Base-by-base conservation (phyloP, 1,284 basidiomycete genomes). In the Cryptococcus amylolentus region DNA sequence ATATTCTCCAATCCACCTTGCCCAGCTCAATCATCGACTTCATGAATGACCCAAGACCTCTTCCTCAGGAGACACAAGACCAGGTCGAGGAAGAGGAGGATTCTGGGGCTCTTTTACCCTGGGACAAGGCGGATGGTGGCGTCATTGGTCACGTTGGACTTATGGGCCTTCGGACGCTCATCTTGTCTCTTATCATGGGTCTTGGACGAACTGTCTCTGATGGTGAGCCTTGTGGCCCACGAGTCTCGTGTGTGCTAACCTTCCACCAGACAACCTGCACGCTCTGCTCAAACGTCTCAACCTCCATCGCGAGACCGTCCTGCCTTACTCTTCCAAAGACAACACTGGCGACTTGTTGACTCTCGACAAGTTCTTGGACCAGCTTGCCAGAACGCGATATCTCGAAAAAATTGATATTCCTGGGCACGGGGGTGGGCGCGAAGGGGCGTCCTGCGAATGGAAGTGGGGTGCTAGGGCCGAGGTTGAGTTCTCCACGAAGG, bases 391-490 rank as follows among this genome's bases (percentile, higher is more conserved):
- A 39, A 71, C 76, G 53, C 58, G 62, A 23, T 78, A 78, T 44
- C 67, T 78, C 20, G 73, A 76, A 53, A 76, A 75, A 61, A 67
- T 67, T 37, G 64, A 62, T 31, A 39, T 64, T 13, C 44, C 55
- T 13, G 54, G 47, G n/a, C 58, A 61, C 14, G 50, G 38, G 9
- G 51, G 48, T n/a, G 45, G 58, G 20, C 28, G 51, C 18, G 62
- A 60, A 28, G 60, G 58, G 14, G 54, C 38, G 3, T 53, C 51
- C 3, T 58, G 61, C 46, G 71, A 76, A 51, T 73, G 71, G 71
- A 65, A 67, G 41, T 78, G 75, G 77, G 77, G 77, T 16, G 60
- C 65, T 47, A 63, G 75, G 41, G 31, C 31, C 10, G 74, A 77
- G 51, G 67, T 66, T 6, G 77, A 78, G 61, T 74, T 76, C 42